Base-by-base conservation (phyloP, 805 yeast genomes). In the Kluyveromyces dobzhanskii region DNA sequence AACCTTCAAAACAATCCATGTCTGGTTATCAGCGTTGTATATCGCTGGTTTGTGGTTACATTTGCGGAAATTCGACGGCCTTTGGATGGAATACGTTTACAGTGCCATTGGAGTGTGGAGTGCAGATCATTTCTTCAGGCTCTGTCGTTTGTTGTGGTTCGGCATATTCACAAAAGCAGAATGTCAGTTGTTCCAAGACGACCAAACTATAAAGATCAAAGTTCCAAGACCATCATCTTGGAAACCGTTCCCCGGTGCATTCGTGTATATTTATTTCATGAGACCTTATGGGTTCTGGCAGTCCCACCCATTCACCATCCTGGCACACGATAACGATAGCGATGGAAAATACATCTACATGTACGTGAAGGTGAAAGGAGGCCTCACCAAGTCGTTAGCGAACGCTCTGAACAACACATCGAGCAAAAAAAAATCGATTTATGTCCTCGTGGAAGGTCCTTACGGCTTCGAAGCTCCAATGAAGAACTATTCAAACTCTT, bases 401-500 rank as follows among this genome's bases (percentile, higher is more conserved):
- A 54, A 56, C 12, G 47, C 50, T 36, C 38, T 66, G 16, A 50
- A 46, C 14, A 47, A 46, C 30, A 51, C 51, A 4, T 58, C 47
- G 16, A 39, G 37, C 11, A 46, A 56, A 21, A 40, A 48, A 23
- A 11, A 31, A 13, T 25, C 11, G 12, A 54, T 71, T 35, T 61
- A 57, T 16, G 53, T 67, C 10, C 49, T 64, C 11, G 34, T 76
- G 2, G 90, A 82, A 52, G 88, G 90, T 1, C 87, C 88, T 2
- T 82, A 82, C 50, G 85, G 88, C 2, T 63, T 65, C 24, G 43
- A 69, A 2, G 51, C 71, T 4, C 71, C 78, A 2, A 59, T 75
- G 13, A 61, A 64, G 18, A 61, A 64, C 33, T 79, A 70, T 46
- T 73, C 76, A 35, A 70, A 71, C 40, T 70, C 78, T 4, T 66